Conservation (phyloP, 768 basidiomycete genomes). For the Leccinum subtestaceum region DNA sequence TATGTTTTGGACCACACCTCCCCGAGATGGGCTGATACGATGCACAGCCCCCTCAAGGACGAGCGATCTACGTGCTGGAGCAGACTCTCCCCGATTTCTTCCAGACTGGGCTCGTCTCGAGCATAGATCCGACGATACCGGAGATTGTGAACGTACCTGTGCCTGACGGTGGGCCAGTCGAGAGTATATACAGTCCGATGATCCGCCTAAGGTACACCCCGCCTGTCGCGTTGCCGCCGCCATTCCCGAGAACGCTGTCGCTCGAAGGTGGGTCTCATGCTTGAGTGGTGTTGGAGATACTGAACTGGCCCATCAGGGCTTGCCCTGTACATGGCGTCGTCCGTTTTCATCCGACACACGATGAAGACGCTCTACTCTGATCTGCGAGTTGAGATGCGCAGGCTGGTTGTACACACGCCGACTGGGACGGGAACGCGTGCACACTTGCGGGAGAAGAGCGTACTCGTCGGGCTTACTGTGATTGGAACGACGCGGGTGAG, state of each 20-base stretch:
- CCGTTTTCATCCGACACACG: slow-evolving; percentile 67
- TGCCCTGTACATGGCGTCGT: slow-evolving; percentile 67
- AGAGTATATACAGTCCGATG: slow-evolving; percentile 60
- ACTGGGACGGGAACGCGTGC: background rate
- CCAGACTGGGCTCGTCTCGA: slow-evolving; percentile 57
- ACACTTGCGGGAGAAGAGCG: slow-evolving; percentile 50
- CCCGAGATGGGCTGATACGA: slow-evolving; percentile 32
- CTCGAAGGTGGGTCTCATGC: slow-evolving; percentile 55
- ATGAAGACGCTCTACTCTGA: slow-evolving; percentile 74
- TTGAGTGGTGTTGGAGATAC: background rate
- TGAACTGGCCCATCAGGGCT: slow-evolving; percentile 47
- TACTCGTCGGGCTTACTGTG: slow-evolving; percentile 55
- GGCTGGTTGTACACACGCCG: slow-evolving; percentile 36
- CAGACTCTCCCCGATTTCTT: slow-evolving; percentile 75
- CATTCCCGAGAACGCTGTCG: slow-evolving; percentile 66
- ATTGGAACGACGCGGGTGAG: slow-evolving; percentile 62
- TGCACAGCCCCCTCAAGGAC: slow-evolving; percentile 43
- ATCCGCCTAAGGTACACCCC: slow-evolving; percentile 68
- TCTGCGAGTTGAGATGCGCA: slow-evolving; percentile 53
- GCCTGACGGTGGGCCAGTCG: slow-evolving; percentile 30
- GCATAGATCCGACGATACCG: slow-evolving; percentile 46
- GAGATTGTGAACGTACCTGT: slow-evolving; percentile 21
- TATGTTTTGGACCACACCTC: slow-evolving; percentile 26
- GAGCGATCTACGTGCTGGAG: slow-evolving; percentile 65
- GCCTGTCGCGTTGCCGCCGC: slow-evolving; percentile 59